Evolutionary conservation across 2,329 filamentous ascomycete species (phyloP).

Genomic region (Talaromyces sp.): DNA sequence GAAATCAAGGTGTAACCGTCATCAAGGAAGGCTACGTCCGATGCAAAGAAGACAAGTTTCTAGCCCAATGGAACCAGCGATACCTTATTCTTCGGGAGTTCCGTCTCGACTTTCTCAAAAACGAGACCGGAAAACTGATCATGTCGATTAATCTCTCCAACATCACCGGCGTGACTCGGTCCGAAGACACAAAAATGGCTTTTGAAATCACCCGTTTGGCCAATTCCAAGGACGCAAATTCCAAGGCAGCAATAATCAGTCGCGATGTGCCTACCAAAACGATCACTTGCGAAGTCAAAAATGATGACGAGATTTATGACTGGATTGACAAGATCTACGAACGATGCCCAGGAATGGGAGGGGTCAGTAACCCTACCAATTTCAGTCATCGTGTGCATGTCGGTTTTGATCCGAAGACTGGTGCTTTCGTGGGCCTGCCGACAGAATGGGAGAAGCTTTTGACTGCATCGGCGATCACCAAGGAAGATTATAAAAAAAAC

Average conservation of each 20-base stretch:
- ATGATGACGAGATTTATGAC: slow-evolving; percentile 93
- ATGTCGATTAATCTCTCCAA: slow-evolving; percentile 81
- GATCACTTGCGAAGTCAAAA: slow-evolving; percentile 88
- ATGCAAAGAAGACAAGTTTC: slow-evolving; percentile 74
- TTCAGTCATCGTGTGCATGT: slow-evolving; percentile 97
- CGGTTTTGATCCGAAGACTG: slow-evolving; percentile 91
- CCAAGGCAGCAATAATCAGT: slow-evolving; percentile 67
- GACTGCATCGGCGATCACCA: slow-evolving; percentile 94
- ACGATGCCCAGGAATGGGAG: slow-evolving; percentile 93
- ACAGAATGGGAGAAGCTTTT: slow-evolving; percentile 96
- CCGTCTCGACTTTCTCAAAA: slow-evolving; percentile 91
- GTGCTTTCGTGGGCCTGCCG: slow-evolving; percentile 89
- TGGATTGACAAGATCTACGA: slow-evolving; percentile 99
- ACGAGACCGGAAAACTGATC: slow-evolving; percentile 80
- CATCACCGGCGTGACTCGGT: slow-evolving; percentile 83
- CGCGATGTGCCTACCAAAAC: slow-evolving; percentile 78
- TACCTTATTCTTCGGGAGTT: slow-evolving; percentile 90
- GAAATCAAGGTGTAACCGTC: slow-evolving; percentile 64
- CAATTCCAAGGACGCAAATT: slow-evolving; percentile 57
- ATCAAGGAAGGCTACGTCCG: slow-evolving; percentile 61
- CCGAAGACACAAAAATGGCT: slow-evolving; percentile 85
- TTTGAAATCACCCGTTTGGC: slow-evolving; percentile 82
- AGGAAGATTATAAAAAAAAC: slow-evolving; percentile 97
- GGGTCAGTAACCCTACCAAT: slow-evolving; percentile 97
- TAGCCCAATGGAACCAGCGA: slow-evolving; percentile 84